These are phyloP conservation scores for Powellomyces hirtus DNA, from an alignment of 192 early-diverging fungal genomes.

Conservation along the genomic window DNA sequence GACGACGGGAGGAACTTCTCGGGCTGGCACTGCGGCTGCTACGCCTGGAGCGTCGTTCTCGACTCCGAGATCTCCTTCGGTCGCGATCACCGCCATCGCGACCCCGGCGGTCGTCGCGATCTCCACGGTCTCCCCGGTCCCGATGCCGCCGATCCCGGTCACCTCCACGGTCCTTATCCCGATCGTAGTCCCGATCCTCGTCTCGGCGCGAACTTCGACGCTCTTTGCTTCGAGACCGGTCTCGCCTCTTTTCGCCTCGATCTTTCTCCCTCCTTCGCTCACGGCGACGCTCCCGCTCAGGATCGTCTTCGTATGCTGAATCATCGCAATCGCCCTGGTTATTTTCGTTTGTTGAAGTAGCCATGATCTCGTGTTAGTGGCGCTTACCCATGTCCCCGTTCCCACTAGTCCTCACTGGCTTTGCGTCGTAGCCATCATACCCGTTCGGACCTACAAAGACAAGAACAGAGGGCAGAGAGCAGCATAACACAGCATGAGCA, in stretches of 20 bases:
- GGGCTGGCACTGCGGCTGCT: conserved; percentile 23
- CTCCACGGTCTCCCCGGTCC: conserved; percentile 34
- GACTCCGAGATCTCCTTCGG: conserved; percentile 36
- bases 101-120: conserved; percentile 54
- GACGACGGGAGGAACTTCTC: conserved; percentile 5
- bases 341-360: background rate
- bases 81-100: conserved; percentile 49
- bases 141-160: conserved; percentile 39
- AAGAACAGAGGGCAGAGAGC: too few relatives aligned
- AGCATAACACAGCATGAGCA: too few relatives aligned
- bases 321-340: background rate
- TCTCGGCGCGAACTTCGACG: conserved; percentile 11
- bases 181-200: conserved; percentile 26
- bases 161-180: too few relatives aligned
- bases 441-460: conserved; percentile 2
- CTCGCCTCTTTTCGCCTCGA: conserved; percentile 3
- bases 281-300: conserved; percentile 18
- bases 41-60: conserved; percentile 5
- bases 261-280: conserved; percentile 19
- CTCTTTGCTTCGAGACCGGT: conserved; percentile 7
- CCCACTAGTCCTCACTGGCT: background rate
- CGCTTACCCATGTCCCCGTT: background rate
- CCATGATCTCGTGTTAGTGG: background rate
- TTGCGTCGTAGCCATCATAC: background rate
- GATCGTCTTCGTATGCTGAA: conserved; percentile 8